Percentiles rank a stretch among this genome's conserved stretches.
These are phyloP conservation scores for Jatropha curcas DNA, from an alignment of 345 rosid genomes.

Conservation along the genomic window DNA sequence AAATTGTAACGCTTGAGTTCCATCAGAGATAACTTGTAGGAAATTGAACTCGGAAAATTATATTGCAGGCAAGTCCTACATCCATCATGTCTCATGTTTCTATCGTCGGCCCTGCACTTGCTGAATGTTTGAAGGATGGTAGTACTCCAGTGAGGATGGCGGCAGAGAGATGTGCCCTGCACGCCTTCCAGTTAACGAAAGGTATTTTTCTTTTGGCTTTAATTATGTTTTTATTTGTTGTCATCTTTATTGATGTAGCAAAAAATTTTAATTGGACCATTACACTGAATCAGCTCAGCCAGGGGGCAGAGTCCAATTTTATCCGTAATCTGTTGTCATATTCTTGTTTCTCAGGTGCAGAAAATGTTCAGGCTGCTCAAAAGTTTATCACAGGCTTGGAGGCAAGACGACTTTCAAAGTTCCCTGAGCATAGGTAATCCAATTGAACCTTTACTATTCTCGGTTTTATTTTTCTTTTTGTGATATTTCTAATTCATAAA, in stretches of 20 bases:
- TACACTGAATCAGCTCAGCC: neutral
- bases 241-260: neutral
- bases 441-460: neutral
- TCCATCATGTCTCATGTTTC: constrained; percentile 45
- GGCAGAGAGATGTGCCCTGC: constrained; percentile 87
- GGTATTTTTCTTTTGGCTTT: constrained; percentile 39
- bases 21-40: neutral
- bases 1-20: neutral
- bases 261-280: neutral
- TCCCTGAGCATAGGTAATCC: constrained; percentile 68
- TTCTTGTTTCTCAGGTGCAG: constrained; percentile 48
- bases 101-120: constrained; percentile 71
- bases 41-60: neutral
- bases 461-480: neutral
- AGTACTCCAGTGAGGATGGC: constrained; percentile 86
- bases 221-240: neutral
- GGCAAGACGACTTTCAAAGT: constrained; percentile 84
- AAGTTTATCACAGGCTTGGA: constrained; percentile 95
- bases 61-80: constrained; percentile 58
- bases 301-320: neutral
- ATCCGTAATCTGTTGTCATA: neutral
- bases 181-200: constrained; percentile 69
- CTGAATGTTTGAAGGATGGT: constrained; percentile 78
- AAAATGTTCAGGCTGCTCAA: constrained; percentile 80
- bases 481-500: neutral